These are phyloP conservation scores for Porcisia hertigi DNA, from an alignment of 208 protist species.

Conservation along the genomic window DNA sequence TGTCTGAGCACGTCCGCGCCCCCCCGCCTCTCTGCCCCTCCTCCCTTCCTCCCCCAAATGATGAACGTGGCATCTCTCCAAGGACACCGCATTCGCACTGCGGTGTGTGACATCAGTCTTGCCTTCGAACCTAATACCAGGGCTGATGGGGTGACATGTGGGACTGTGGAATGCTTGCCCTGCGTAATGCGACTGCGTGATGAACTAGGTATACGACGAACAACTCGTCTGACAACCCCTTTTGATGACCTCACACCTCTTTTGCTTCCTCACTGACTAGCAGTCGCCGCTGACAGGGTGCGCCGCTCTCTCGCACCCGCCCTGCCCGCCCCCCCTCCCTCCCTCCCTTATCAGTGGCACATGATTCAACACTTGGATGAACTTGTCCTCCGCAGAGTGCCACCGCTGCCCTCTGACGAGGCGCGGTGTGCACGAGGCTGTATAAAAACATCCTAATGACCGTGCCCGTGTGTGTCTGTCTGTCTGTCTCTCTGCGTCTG, in stretches of 20 bases:
- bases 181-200: conserved; percentile 22
- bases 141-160: conserved; percentile 4
- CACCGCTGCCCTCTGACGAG: too few relatives aligned
- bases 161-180: neutral
- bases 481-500: too few relatives aligned
- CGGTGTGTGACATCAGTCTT: conserved; percentile 17
- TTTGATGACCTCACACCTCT: conserved; percentile 25
- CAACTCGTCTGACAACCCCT: conserved; percentile 28
- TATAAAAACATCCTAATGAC: too few relatives aligned
- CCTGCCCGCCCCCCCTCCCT: too few relatives aligned
- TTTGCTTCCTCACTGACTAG: conserved; percentile 39
- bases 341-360: too few relatives aligned
- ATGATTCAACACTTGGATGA: too few relatives aligned
- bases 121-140: conserved; percentile 30
- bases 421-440: too few relatives aligned
- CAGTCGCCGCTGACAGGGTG: conserved; percentile 12
- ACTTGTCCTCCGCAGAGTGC: too few relatives aligned
- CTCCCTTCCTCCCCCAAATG: neutral
- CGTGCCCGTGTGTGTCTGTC: too few relatives aligned
- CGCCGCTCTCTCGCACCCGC: too few relatives aligned
- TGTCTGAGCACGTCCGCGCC: too few relatives aligned
- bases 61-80: conserved; percentile 25
- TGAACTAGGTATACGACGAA: conserved; percentile 33
- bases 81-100: conserved; percentile 21
- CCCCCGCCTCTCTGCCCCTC: neutral